Conservation (phyloP, 495 filamentous ascomycete genomes). For the Podospora pseudopauciseta region DNA sequence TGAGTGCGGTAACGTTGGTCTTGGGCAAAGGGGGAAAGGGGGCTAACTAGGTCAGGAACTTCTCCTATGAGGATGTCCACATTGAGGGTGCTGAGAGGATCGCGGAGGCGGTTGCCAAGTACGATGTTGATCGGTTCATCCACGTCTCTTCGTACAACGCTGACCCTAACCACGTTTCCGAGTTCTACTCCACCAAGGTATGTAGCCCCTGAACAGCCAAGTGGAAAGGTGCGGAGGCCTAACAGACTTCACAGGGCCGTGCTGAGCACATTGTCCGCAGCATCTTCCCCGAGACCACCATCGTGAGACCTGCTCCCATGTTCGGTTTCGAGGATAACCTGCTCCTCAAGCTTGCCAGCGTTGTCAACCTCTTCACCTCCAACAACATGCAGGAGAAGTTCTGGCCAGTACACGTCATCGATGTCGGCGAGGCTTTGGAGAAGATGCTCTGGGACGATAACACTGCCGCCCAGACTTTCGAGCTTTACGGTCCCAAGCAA, state of each 20-base stretch:
- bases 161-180: conserved; percentile 70
- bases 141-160: conserved; percentile 97
- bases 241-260: conserved; percentile 51
- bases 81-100: conserved; percentile 94
- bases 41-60: conserved; percentile 66
- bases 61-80: conserved; percentile 86
- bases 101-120: conserved; percentile 93
- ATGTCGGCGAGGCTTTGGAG: conserved; percentile 85
- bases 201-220: conserved; percentile 10
- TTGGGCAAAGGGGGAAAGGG: not conserved
- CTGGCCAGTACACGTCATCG: conserved; percentile 87
- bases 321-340: conserved; percentile 94
- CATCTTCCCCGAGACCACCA: conserved; percentile 97
- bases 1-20: conserved; percentile 39
- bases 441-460: conserved; percentile 83
- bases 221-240: not conserved
- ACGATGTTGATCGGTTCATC: conserved; percentile 95
- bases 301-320: conserved; percentile 89
- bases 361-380: conserved; percentile 75
- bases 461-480: conserved; percentile 85
- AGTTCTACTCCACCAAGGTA: conserved; percentile 89
- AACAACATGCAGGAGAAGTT: conserved; percentile 91
- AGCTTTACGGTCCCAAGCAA: conserved; percentile 91
- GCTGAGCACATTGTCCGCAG: conserved; percentile 79
- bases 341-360: conserved; percentile 76